Evolutionary conservation across 345 rosid genomes (phyloP).

Genomic region (Eucalyptus albens): DNA sequence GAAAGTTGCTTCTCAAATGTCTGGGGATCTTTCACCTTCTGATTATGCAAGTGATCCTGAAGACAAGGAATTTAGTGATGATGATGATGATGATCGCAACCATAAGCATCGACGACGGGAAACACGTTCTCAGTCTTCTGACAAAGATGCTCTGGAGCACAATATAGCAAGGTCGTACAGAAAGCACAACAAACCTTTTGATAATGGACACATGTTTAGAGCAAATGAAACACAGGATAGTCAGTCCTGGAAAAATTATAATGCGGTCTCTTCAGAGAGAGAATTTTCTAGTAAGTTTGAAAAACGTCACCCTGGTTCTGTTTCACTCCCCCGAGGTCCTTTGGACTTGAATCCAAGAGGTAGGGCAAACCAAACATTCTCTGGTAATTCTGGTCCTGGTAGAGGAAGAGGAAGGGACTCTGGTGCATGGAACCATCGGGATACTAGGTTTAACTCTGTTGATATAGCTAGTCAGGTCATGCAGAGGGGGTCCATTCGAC

Average conservation of each 20-base stretch:
- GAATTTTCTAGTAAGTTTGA: slow-evolving; percentile 35
- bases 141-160: slow-evolving; percentile 53
- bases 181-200: slow-evolving; percentile 49
- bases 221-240: slow-evolving; percentile 45
- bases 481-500: slow-evolving; percentile 40
- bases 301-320: slow-evolving; percentile 43
- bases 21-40: slow-evolving; percentile 44
- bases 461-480: slow-evolving; percentile 72
- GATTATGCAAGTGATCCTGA: slow-evolving; percentile 70
- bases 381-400: slow-evolving; percentile 52
- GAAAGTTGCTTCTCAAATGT: slow-evolving; percentile 61
- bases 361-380: slow-evolving; percentile 42
- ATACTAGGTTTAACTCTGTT: slow-evolving; percentile 47
- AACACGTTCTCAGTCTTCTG: slow-evolving; percentile 55
- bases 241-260: slow-evolving; percentile 27
- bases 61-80: slow-evolving; percentile 94
- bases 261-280: slow-evolving; percentile 23
- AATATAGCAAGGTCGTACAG: slow-evolving; percentile 47
- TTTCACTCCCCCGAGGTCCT: slow-evolving; percentile 30
- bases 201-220: slow-evolving; percentile 47
- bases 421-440: slow-evolving; percentile 65
- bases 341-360: slow-evolving; percentile 50
- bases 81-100: slow-evolving; percentile 97
- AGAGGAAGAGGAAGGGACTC: slow-evolving; percentile 87
- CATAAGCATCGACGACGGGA: slow-evolving; percentile 89